Evolutionary conservation across 768 basidiomycete genomes (phyloP).

Genomic region (Lentinula edodes): DNA sequence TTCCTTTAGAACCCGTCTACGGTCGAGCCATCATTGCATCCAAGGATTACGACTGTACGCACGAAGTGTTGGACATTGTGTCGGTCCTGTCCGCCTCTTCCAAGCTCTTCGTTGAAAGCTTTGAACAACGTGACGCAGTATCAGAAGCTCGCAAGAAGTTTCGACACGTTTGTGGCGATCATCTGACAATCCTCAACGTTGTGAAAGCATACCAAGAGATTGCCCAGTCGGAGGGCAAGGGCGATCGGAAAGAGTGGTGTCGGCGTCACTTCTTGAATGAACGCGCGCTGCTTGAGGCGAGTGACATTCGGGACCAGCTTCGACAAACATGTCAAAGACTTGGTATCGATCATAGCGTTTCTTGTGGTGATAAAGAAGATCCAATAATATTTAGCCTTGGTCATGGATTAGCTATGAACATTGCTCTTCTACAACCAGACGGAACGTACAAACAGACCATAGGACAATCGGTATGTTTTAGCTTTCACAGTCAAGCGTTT

Average conservation of each 20-base stretch:
- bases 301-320: constrained; percentile 78
- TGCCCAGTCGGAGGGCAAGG: constrained; percentile 38
- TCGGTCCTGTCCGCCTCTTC: constrained; percentile 79
- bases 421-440: constrained; percentile 80
- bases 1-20: constrained; percentile 86
- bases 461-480: constrained; percentile 53
- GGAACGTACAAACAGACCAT: constrained; percentile 82
- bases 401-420: constrained; percentile 75
- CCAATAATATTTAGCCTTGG: constrained; percentile 67
- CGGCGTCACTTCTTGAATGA: constrained; percentile 77
- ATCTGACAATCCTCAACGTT: constrained; percentile 85
- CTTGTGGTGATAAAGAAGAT: constrained; percentile 61
- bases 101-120: constrained; percentile 73
- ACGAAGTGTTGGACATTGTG: constrained; percentile 80
- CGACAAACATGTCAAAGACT: constrained; percentile 54
- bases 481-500: neutral
- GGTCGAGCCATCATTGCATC: constrained; percentile 81
- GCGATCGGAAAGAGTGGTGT: constrained; percentile 71
- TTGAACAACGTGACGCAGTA: constrained; percentile 69
- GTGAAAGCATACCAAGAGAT: constrained; percentile 76
- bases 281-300: constrained; percentile 72
- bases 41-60: constrained; percentile 61
- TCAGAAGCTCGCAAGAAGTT: constrained; percentile 73
- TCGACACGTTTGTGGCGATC: constrained; percentile 81
- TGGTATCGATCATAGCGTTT: constrained; percentile 52